Evolutionary conservation across 805 yeast genomes (phyloP).

Genomic region (Metschnikowia chrysomelidarum): DNA sequence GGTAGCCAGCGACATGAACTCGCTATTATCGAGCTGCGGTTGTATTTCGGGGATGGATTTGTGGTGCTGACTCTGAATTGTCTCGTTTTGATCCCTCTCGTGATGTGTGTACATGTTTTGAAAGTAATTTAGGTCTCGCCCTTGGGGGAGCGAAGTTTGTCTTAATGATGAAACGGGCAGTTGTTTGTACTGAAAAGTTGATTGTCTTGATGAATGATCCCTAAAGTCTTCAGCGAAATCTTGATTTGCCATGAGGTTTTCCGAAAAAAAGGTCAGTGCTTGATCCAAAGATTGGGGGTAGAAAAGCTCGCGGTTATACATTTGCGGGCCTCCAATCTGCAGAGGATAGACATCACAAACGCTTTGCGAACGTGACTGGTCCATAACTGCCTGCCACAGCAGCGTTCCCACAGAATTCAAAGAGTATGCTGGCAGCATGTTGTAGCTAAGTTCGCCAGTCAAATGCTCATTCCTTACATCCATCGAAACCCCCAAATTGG

Average conservation of each 20-base stretch:
- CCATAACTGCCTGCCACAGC: slow-evolving; percentile 11
- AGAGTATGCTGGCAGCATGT: slow-evolving; percentile 1
- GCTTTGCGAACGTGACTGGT: slow-evolving; percentile 7
- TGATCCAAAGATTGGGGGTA: slow-evolving; percentile 1
- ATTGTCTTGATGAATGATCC: too few relatives aligned
- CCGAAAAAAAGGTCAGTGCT: slow-evolving; percentile 1
- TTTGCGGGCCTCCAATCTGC: background rate
- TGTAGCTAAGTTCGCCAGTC: background rate
- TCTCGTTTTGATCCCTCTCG: too few relatives aligned
- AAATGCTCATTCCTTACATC: slow-evolving; percentile 1
- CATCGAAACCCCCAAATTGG: background rate
- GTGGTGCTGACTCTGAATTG: background rate
- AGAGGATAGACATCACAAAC: slow-evolving; percentile 2
- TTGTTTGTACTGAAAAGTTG: too few relatives aligned
- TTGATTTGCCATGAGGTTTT: too few relatives aligned
- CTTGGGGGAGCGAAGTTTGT: slow-evolving; percentile 1
- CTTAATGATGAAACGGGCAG: slow-evolving; percentile 1
- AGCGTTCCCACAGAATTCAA: slow-evolving; percentile 1
- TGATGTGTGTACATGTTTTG: slow-evolving; percentile 2
- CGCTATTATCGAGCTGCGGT: slow-evolving; percentile 11
- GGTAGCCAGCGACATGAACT: slow-evolving; percentile 7
- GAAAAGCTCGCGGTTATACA: background rate
- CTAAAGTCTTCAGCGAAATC: too few relatives aligned
- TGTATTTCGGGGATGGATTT: background rate
- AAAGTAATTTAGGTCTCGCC: slow-evolving; percentile 1